Percentiles rank a stretch among this genome's conserved stretches.
These are phyloP conservation scores for Antitrichia curtipendula DNA, from an alignment of 225 moss, liverwort and hornwort genomes.

Conservation along the genomic window DNA sequence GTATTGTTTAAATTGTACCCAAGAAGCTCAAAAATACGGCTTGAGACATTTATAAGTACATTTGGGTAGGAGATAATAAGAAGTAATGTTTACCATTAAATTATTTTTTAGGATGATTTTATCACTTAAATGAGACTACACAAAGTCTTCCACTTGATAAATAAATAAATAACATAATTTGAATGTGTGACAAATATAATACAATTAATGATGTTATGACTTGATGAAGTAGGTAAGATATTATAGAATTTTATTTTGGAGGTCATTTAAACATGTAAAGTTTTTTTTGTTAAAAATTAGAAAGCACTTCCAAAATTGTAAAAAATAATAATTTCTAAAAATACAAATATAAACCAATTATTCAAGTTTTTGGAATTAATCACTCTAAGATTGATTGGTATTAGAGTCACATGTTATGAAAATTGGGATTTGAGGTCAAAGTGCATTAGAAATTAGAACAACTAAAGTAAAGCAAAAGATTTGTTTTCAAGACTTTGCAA, in stretches of 20 bases:
- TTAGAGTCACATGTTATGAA: neutral
- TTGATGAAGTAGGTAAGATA: too few relatives aligned
- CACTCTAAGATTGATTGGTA: too few relatives aligned
- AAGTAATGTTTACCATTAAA: too few relatives aligned
- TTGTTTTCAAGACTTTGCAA: accelerated
- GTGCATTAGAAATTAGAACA: accelerated
- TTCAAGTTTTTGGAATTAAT: neutral
- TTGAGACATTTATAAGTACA: neutral
- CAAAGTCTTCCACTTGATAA: accelerated
- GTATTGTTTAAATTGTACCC: too few relatives aligned
- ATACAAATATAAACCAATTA: accelerated
- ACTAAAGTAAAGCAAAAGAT: neutral
- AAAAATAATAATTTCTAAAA: neutral
- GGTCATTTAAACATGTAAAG: too few relatives aligned
- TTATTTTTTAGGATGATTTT: neutral
- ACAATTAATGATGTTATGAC: neutral
- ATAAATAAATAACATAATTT: neutral
- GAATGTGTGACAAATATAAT: neutral
- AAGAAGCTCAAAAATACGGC: neutral
- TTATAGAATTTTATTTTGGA: accelerated
- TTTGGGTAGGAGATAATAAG: neutral
- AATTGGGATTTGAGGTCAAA: accelerated
- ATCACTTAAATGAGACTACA: neutral
- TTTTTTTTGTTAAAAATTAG: neutral
- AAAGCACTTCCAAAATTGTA: neutral